phyloP scores from a whole-genome alignment of 805 yeast genomes.

The Cephaloascus albidus region DNA sequence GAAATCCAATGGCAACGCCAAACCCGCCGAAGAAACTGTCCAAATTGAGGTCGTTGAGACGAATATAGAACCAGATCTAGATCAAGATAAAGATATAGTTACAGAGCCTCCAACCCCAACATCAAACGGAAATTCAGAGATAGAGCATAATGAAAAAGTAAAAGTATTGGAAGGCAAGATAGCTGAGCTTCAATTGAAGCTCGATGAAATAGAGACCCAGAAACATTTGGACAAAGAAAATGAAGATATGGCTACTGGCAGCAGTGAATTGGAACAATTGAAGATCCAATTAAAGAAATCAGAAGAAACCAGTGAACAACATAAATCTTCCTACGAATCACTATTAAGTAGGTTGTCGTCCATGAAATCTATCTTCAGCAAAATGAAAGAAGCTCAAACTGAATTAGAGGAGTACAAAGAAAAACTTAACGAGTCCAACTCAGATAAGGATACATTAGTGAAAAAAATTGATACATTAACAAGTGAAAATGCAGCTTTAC shows the following conservation, averaged over 20 bases:
- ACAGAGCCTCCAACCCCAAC: too few relatives aligned
- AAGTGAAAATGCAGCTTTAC: conserved; percentile 9
- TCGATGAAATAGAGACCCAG: conserved; percentile 1
- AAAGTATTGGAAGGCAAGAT: conserved; percentile 5
- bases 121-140: not conserved
- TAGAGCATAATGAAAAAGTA: not conserved
- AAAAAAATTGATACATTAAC: conserved; percentile 1
- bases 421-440: conserved; percentile 20
- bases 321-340: conserved; percentile 51
- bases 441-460: conserved; percentile 5
- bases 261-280: conserved; percentile 7
- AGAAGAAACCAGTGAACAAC: conserved; percentile 44
- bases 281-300: conserved; percentile 19
- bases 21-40: not conserved
- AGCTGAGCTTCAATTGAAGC: conserved; percentile 4
- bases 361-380: conserved; percentile 64
- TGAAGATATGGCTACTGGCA: not conserved
- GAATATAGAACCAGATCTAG: too few relatives aligned
- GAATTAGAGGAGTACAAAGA: conserved; percentile 50
- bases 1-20: not conserved
- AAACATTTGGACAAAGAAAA: too few relatives aligned
- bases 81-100: too few relatives aligned
- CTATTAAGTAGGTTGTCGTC: conserved; percentile 55
- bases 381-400: conserved; percentile 62
- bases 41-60: not conserved